Conservation (phyloP, 1,284 basidiomycete genomes). For the Wolfiporia cocos region DNA sequence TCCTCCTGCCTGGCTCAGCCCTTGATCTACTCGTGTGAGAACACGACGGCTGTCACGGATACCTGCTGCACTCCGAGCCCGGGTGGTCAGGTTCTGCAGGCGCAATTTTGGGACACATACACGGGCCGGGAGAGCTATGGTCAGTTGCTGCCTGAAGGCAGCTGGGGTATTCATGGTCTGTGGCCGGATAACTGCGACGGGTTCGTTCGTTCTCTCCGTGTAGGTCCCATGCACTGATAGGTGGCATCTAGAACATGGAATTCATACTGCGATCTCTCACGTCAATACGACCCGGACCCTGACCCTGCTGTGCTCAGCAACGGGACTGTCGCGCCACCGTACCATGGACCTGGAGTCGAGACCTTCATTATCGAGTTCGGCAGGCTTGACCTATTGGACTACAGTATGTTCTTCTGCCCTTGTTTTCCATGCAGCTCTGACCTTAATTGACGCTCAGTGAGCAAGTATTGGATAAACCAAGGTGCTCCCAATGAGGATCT, state of each 20-base stretch:
- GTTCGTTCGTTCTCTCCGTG: constrained; percentile 19
- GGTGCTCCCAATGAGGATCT: constrained; percentile 51
- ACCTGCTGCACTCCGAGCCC: constrained; percentile 64
- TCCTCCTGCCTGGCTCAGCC: constrained; percentile 23
- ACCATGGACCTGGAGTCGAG: constrained; percentile 53
- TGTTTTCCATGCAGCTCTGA: background rate
- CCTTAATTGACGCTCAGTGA: too few relatives aligned
- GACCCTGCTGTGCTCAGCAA: constrained; percentile 45
- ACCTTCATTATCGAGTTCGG: constrained; percentile 57
- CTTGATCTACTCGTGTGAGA: constrained; percentile 53
- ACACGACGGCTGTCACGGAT: constrained; percentile 49
- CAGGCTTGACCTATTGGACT: constrained; percentile 55
- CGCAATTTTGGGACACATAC: constrained; percentile 66
- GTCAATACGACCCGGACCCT: constrained; percentile 59
- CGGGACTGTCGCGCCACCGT: constrained; percentile 49
- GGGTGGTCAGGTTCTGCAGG: constrained; percentile 67
- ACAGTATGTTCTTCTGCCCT: constrained; percentile 37
- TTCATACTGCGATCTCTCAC: constrained; percentile 55
- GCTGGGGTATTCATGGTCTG: constrained; percentile 59
- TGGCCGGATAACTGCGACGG: constrained; percentile 78
- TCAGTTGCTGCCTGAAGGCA: constrained; percentile 57
- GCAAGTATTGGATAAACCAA: constrained; percentile 66
- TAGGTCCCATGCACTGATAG: background rate
- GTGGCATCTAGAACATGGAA: constrained; percentile 40
- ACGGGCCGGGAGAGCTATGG: constrained; percentile 60